Evolutionary conservation across 129 eudicot genomes (phyloP).

Genomic region (Arctium minus): DNA sequence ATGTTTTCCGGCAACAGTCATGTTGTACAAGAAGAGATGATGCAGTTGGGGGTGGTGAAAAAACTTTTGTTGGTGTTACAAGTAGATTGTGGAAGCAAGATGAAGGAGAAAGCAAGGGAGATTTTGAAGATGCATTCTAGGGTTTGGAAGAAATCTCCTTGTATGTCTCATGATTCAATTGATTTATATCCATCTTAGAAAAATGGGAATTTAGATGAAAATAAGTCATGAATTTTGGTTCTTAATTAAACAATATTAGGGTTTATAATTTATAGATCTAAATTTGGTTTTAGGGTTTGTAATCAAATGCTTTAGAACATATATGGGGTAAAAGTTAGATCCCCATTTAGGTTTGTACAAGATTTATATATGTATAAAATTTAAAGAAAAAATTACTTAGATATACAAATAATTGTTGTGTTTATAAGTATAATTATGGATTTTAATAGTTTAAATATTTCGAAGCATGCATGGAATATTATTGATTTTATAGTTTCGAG

Average conservation of each 20-base stretch:
- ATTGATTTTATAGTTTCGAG: no score
- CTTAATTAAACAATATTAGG: neutral
- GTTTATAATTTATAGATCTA: no score
- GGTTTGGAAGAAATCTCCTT: slow-evolving; percentile 64
- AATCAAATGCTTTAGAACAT: neutral
- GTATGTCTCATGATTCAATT: slow-evolving; percentile 28
- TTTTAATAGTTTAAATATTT: no score
- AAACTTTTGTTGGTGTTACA: slow-evolving; percentile 55
- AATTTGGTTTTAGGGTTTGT: neutral
- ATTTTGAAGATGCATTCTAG: slow-evolving; percentile 50
- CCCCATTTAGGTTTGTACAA: neutral
- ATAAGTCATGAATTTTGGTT: neutral
- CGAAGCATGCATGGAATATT: neutral
- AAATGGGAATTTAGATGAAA: neutral
- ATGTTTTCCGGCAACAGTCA: slow-evolving; percentile 35
- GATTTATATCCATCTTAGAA: slow-evolving; percentile 31
- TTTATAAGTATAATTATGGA: neutral
- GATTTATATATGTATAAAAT: neutral
- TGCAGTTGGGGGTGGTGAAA: slow-evolving; percentile 56
- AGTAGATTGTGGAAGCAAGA: slow-evolving; percentile 56
- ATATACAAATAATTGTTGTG: no score
- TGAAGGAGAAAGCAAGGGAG: slow-evolving; percentile 60
- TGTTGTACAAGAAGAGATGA: slow-evolving; percentile 60
- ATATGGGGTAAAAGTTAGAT: neutral
- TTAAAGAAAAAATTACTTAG: neutral